Evolutionary conservation across 2,329 filamentous ascomycete species (phyloP).

Genomic region (Stemphylium vesicarium): DNA sequence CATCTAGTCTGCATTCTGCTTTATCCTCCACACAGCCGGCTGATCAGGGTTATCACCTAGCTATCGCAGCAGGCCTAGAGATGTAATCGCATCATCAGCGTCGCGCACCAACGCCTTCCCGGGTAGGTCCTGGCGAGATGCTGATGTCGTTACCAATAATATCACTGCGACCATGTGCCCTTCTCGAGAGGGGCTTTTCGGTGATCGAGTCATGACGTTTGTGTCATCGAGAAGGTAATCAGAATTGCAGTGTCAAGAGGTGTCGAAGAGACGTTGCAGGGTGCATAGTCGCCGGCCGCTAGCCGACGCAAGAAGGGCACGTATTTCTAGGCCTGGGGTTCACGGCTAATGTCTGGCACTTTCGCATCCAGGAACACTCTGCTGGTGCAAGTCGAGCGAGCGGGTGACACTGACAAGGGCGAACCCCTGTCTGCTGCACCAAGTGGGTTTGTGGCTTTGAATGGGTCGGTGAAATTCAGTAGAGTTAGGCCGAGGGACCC

Average conservation of each 20-base stretch:
- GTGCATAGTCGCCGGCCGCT: background rate
- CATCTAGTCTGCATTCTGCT: background rate
- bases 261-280: background rate
- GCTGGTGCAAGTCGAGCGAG: constrained; percentile 28
- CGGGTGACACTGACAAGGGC: constrained; percentile 36
- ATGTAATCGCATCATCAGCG: background rate
- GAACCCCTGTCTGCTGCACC: constrained; percentile 30
- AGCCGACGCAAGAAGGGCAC: background rate
- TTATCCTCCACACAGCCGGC: background rate
- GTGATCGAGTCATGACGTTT: background rate
- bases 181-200: background rate
- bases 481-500: constrained; percentile 30
- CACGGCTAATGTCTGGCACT: constrained; percentile 23
- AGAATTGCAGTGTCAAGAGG: background rate
- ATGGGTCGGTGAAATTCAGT: constrained; percentile 33
- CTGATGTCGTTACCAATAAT: constrained; percentile 14
- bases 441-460: constrained; percentile 33
- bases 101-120: constrained; percentile 22
- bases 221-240: background rate
- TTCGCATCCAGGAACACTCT: constrained; percentile 34
- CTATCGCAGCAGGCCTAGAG: background rate
- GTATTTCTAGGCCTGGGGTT: constrained; percentile 19
- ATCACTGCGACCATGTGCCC: constrained; percentile 5
- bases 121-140: constrained; percentile 7
- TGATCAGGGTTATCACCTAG: background rate